Conservation (phyloP, 2,329 filamentous ascomycete genomes). For the Nectriaceae sp. region DNA sequence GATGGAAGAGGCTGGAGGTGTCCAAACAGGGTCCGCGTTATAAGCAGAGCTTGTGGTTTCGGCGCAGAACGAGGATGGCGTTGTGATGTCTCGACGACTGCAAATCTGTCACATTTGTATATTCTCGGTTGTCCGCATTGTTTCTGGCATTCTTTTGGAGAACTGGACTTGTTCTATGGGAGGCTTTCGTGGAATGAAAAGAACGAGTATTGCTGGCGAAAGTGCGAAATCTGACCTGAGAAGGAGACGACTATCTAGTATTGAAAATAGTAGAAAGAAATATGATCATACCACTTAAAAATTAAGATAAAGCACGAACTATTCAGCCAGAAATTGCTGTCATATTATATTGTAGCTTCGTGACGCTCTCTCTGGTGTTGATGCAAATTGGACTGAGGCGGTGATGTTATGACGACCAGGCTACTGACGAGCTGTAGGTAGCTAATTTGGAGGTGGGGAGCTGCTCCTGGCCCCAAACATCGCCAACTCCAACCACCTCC, state of each 20-base stretch:
- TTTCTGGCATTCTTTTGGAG: conserved; percentile 10
- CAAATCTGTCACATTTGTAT: conserved; percentile 18
- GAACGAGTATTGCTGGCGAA: too few relatives aligned
- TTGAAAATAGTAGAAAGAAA: too few relatives aligned
- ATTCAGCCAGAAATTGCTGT: too few relatives aligned
- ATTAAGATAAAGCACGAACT: too few relatives aligned
- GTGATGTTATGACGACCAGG: conserved; percentile 24
- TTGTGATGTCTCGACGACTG: conserved; percentile 24
- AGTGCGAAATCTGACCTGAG: too few relatives aligned
- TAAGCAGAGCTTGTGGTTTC: conserved; percentile 10
- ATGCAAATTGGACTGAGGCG: too few relatives aligned
- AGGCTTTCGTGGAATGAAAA: too few relatives aligned
- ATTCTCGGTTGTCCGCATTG: conserved; percentile 14
- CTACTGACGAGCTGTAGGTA: conserved; percentile 3
- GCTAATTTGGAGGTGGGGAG: conserved; percentile 17
- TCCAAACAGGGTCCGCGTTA: neutral
- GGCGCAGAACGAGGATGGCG: conserved; percentile 23
- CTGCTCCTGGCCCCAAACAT: conserved; percentile 5
- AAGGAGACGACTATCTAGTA: too few relatives aligned
- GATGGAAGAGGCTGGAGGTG: neutral
- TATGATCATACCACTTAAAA: too few relatives aligned
- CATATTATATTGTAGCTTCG: too few relatives aligned
- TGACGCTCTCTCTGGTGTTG: too few relatives aligned
- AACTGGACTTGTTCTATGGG: conserved; percentile 11
- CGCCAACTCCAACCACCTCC: conserved; percentile 13